Evolutionary conservation across 495 filamentous ascomycete species (phyloP), one percentile per base, ranked within the genome.

Genomic region (Pseudotulostoma volvatum): DNA sequence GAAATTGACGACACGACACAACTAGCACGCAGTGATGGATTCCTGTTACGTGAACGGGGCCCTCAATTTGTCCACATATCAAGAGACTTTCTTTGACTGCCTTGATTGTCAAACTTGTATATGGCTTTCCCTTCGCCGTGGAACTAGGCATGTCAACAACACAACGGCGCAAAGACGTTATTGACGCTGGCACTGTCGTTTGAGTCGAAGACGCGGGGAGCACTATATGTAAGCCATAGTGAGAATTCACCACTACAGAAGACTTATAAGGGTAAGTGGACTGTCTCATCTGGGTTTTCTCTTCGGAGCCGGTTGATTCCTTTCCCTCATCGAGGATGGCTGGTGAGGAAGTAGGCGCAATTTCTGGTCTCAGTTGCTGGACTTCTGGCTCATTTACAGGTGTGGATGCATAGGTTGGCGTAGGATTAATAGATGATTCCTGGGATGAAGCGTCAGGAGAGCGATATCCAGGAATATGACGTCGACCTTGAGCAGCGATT

Each of bases 21-120:
- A 93, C 73, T 14, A 99, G 54, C 20, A 81, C 73, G 47, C 78
- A 80, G 42, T 82, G 66, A 36, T 68, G 51, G n/a, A 94, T 58
- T 1, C 60, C 66, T 0, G 88, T 96, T 17, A 94, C 66, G 49
- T 95, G 87, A 3, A 74, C 73, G 2, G 92, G 72, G 0, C 92
- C 88, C 38, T 71, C 64, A 16, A 93, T 77, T 18, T 73, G 70
- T 1, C 84, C 84, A 32, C 81, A 82, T 14, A 93, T 58, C 17
- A 96, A 56, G 3, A 94, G 57, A 31, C 74, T 80, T 23, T 68
- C 54, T 15, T 62, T 64, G 38, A 93, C 71, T 41, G 73, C 68
- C 45, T 81, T 82, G 39, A 90, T 58, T 7, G 71, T 74, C 21
- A 95, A 60, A 30, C 73, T 78, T 5, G 83, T 76, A 50, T 88